Evolutionary conservation across 2,329 filamentous ascomycete genomes (phyloP).

Genomic region (Sclerotinia subarctica): DNA sequence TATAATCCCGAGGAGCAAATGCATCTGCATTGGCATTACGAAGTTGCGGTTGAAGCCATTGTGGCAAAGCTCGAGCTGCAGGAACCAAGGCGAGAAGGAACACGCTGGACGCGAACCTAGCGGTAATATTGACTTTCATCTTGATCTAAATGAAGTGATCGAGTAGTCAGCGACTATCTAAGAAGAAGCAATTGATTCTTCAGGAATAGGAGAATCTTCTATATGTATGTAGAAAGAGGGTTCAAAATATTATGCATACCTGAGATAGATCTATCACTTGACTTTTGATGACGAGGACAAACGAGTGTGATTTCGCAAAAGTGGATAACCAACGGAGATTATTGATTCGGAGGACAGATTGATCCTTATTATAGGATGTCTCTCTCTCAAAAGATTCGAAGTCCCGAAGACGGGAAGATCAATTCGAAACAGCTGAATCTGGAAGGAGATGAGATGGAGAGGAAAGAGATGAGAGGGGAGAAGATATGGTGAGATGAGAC

Average conservation of each 20-base stretch:
- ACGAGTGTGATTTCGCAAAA: conserved; percentile 19
- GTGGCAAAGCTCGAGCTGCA: conserved; percentile 27
- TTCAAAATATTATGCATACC: neutral
- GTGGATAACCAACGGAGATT: conserved; percentile 25
- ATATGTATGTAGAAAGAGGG: neutral
- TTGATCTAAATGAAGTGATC: conserved; percentile 26
- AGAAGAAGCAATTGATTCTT: neutral
- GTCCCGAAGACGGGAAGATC: conserved; percentile 25
- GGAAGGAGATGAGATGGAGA: conserved; percentile 14
- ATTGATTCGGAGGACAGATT: conserved; percentile 4
- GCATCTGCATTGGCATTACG: conserved; percentile 22
- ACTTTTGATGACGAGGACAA: conserved; percentile 7
- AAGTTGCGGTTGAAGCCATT: conserved; percentile 30
- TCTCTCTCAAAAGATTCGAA: neutral
- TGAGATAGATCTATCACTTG: conserved; percentile 9
- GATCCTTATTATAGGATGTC: neutral
- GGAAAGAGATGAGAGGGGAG: conserved; percentile 3
- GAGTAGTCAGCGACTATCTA: conserved; percentile 1
- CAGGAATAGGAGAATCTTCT: neutral
- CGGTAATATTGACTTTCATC: conserved; percentile 30
- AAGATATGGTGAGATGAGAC: neutral
- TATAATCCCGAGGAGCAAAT: conserved; percentile 31
- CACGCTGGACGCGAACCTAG: conserved; percentile 25
- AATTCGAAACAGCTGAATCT: conserved; percentile 22
- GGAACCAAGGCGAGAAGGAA: conserved; percentile 29